Evolutionary conservation across 148 eudicot genomes (phyloP), one percentile per base, ranked within the genome.

Genomic region (Vaccinium darrowii): DNA sequence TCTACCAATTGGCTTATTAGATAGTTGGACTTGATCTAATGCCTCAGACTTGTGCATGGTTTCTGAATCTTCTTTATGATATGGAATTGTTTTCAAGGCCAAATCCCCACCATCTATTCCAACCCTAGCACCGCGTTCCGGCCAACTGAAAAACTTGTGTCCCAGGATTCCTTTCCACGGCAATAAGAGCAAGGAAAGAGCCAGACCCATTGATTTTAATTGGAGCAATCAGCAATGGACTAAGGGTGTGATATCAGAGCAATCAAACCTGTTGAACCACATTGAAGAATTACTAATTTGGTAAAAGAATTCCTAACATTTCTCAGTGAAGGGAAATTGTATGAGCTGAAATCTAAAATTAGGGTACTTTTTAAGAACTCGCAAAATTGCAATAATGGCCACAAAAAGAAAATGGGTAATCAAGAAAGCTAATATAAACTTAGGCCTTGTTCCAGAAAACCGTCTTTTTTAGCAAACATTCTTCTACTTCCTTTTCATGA

Each of bases 181-280:
- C 6, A 84, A 85, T 10, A 43, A 77, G 57, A 85, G 67, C 53
- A 85, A 25, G 81, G 87, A 85, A 33, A 81, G 84, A 81, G 81
- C 76, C 16, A 85, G 80, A 14, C 84, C 81, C 87, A 81, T 85
- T 51, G 76, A 65, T 67, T 67, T 7, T 15, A 8, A 65, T 63
- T 43, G 47, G 47, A 5, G 47, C 47, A 43, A 43, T 43, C 56
- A 25, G 47, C 2, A 13, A 67, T 54, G 71, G 39, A 25, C 27
- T 47, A n/a, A 81, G 49, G 57, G 84, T 15, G 43, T 49, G 54
- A 65, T 16, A n/a, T 49, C 5, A 82, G 51, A 72, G 65, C 13
- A 72, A 30, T 19, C 19, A 33, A 33, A 72, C 84, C 84, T 83
- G 79, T 33, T 83, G 27, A 73, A 82, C 77, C 54, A 18, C 21